These are phyloP conservation scores for Fusarium falciforme DNA, from an alignment of 2,329 filamentous ascomycete species.

Conservation along the genomic window DNA sequence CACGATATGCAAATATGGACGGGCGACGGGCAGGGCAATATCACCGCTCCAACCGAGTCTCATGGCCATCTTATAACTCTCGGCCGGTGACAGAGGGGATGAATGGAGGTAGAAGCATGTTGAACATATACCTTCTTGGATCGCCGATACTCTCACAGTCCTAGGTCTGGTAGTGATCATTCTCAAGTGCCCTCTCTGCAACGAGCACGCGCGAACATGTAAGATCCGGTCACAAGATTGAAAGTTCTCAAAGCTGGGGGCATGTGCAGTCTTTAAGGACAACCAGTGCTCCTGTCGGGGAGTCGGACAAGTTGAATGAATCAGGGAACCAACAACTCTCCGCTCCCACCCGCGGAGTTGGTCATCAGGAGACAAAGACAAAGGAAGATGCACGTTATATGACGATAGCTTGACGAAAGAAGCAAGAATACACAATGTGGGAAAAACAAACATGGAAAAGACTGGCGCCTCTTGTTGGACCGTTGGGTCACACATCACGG, in stretches of 20 bases:
- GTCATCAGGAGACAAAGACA: background rate
- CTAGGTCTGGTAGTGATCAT: background rate
- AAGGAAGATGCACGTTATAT: background rate
- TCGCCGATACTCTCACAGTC: background rate
- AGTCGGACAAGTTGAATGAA: background rate
- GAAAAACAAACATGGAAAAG: background rate
- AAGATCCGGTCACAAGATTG: too few species aligned
- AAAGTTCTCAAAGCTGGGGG: background rate
- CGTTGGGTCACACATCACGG: conserved; percentile 15
- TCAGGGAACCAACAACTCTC: background rate
- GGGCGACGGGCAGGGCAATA: background rate
- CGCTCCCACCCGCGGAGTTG: background rate
- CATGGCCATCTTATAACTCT: background rate
- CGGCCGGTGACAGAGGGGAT: background rate
- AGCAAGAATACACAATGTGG: background rate
- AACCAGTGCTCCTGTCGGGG: background rate
- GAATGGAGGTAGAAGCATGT: background rate
- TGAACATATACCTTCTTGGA: background rate
- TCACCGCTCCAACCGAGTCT: background rate
- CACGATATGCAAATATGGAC: background rate
- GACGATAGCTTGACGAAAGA: background rate
- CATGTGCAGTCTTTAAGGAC: background rate
- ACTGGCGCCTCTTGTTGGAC: conserved; percentile 5
- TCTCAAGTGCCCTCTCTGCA: background rate
- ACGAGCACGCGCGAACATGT: background rate